Conservation (phyloP, 495 filamentous ascomycete species). For the Daldinia childiae region DNA sequence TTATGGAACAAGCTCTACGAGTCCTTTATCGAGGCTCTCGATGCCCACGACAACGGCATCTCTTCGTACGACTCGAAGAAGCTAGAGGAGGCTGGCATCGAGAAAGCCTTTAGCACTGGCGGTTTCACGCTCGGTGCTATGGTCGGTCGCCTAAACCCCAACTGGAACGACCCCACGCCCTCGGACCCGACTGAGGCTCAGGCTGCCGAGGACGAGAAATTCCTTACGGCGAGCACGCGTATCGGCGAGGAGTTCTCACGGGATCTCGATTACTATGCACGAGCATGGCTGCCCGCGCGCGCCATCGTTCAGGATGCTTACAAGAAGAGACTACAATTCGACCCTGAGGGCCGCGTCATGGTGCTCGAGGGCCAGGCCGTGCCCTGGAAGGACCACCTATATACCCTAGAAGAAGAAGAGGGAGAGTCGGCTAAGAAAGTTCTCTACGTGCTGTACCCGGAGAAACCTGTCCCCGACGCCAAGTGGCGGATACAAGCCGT, state of each 20-base stretch:
- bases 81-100: constrained; percentile 68
- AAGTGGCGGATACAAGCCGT: constrained; percentile 96
- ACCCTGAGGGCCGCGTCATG: constrained; percentile 79
- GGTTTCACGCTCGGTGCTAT: constrained; percentile 85
- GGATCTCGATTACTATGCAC: constrained; percentile 75
- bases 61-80: constrained; percentile 74
- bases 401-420: constrained; percentile 77
- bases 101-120: constrained; percentile 82
- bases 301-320: constrained; percentile 79
- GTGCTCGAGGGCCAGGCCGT: constrained; percentile 77
- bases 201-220: constrained; percentile 79
- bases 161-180: constrained; percentile 66
- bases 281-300: constrained; percentile 88
- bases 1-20: constrained; percentile 91
- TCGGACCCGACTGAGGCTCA: constrained; percentile 67
- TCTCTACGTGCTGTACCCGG: constrained; percentile 94
- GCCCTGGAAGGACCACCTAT: constrained; percentile 97
- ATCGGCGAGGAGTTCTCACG: constrained; percentile 86
- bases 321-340: constrained; percentile 66
- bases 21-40: constrained; percentile 93
- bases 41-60: constrained; percentile 98
- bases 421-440: constrained; percentile 61
- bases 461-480: constrained; percentile 70
- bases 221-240: constrained; percentile 75
- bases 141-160: constrained; percentile 82